Evolutionary conservation across 2,329 filamentous ascomycete species (phyloP), one percentile per base, ranked within the genome.

Genomic region (Venturiaceae sp.): DNA sequence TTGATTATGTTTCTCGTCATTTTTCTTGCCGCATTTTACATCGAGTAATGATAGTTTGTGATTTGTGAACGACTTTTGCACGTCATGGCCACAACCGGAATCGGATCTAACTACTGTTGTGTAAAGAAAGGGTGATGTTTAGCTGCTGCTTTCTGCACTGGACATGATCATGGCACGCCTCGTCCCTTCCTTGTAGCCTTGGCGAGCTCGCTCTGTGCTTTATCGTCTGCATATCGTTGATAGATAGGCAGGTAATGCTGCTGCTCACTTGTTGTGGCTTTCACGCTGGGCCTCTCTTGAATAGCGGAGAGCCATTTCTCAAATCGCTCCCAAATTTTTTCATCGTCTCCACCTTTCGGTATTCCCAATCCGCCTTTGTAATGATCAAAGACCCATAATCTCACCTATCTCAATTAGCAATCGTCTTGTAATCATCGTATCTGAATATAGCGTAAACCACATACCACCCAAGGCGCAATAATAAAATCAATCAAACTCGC

Each of bases 371-470:
- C 80, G 1, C 75, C 77, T 59, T 92, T 92, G 67, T 86, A 92
- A 62, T 89, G 79, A 64, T 92, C 86, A 63, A 92, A 85, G 5
- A 90, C 73, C 75, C 87, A 92, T 21, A 90, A 67, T 14, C 88
- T 77, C 64, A 71, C 62, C 63, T 66, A 21, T 13, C 7, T 6
- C 9, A 21, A 36, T 54, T 28, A 9, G 28, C 9, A 33, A 37
- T 8, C 5, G 36, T 5, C n/a, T 54, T 33, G 52, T 53, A 46
- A 47, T 1, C 5, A 58, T 52, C 50, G 50, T 21, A 3, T 46
- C 16, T 6, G n/a, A 23, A 16, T 5, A 3, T 41, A 1, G 11
- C 16, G 32, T 33, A 30, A 8, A 28, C 34, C 9, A 62, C 57
- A 58, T 53, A 84, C 80, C 0, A 84, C 83, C 87, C 87, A 92